Evolutionary conservation across 352 stramenopile species (phyloP).

Genomic region (Globisporangium echinulatum): DNA sequence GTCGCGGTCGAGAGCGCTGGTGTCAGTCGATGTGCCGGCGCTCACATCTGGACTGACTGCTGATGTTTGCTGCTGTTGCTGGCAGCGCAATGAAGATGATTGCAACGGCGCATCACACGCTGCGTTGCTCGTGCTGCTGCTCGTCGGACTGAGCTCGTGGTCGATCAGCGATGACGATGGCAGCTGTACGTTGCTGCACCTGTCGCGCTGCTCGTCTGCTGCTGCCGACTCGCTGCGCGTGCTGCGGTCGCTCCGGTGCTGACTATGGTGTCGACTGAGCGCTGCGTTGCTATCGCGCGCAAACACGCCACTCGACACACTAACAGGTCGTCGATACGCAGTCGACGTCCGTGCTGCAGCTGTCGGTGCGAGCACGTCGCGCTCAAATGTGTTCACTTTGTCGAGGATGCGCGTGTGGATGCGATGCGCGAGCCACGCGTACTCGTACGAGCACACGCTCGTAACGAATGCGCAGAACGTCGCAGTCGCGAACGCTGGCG

Average conservation of each 20-base stretch:
- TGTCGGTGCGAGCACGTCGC: constrained; percentile 5
- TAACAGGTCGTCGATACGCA: too few relatives aligned
- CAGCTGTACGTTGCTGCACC: background rate
- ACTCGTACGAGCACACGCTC: constrained; percentile 66
- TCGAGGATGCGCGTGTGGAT: constrained; percentile 47
- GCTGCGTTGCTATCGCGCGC: background rate
- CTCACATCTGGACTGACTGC: constrained; percentile 5
- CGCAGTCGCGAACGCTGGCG: constrained; percentile 51
- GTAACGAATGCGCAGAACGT: constrained; percentile 61
- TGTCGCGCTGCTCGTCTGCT: constrained; percentile 5
- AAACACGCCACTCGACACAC: background rate
- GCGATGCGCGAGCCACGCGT: constrained; percentile 58
- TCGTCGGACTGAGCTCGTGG: constrained; percentile 17
- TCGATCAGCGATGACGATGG: background rate
- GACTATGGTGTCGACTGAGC: background rate
- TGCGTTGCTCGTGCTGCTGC: constrained; percentile 18
- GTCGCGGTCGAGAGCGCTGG: constrained; percentile 10
- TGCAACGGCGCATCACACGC: too few relatives aligned
- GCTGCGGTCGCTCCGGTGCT: constrained; percentile 13
- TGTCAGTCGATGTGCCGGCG: background rate
- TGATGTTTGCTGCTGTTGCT: background rate
- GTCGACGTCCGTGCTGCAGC: background rate
- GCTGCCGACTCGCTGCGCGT: constrained; percentile 26
- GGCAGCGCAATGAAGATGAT: constrained; percentile 4
- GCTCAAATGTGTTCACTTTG: constrained; percentile 5